Conservation (phyloP, 2,329 filamentous ascomycete genomes). For the Xenoacremonium recifei region DNA sequence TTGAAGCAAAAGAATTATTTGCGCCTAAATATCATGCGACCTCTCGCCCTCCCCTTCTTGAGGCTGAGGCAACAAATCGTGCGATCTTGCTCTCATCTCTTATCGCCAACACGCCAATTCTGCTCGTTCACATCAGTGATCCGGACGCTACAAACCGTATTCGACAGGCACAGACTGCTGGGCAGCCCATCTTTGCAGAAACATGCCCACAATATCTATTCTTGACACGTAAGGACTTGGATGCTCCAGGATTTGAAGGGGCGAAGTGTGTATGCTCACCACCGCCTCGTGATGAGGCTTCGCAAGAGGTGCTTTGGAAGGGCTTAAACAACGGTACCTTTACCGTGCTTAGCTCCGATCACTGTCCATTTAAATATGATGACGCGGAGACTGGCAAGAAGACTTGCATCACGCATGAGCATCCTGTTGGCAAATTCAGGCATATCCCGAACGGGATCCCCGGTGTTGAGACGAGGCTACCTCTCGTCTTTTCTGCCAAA, state of each 20-base stretch:
- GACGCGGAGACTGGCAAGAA: not conserved
- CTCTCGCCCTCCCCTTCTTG: not conserved
- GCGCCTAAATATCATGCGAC: conserved; percentile 42
- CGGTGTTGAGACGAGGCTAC: not conserved
- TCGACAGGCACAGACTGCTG: conserved; percentile 44
- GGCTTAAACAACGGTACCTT: conserved; percentile 52
- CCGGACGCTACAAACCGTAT: conserved; percentile 44
- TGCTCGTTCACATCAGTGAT: not conserved
- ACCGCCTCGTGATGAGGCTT: conserved; percentile 34
- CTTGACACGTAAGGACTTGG: conserved; percentile 49
- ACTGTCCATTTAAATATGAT: conserved; percentile 1
- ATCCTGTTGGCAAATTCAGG: no score
- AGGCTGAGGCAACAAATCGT: not conserved
- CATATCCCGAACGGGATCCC: not conserved
- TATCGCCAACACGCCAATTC: not conserved
- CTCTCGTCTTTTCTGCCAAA: not conserved
- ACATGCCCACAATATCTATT: conserved; percentile 58
- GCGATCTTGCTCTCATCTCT: not conserved
- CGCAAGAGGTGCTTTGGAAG: conserved; percentile 48
- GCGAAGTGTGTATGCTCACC: conserved; percentile 56
- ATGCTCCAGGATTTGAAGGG: conserved; percentile 50
- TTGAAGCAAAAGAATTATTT: conserved; percentile 46
- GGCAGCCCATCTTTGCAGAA: conserved; percentile 45
- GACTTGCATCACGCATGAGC: no score
- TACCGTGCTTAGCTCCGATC: conserved; percentile 42